These are phyloP conservation scores for Letharia columbiana DNA, from an alignment of 495 filamentous ascomycete species.

Conservation along the genomic window DNA sequence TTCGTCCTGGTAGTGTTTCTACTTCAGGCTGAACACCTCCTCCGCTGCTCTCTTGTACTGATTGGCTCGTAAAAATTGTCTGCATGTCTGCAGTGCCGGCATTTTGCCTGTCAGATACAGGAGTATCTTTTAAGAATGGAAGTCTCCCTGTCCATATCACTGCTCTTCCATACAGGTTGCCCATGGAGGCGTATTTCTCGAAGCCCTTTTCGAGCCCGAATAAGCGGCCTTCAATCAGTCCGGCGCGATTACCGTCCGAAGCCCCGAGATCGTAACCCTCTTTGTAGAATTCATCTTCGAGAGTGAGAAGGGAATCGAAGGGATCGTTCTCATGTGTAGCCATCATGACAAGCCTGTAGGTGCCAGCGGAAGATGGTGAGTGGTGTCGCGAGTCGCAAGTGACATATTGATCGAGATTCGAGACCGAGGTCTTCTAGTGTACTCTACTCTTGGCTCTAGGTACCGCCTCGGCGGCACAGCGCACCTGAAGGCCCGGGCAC, in stretches of 20 bases:
- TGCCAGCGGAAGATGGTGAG: background rate
- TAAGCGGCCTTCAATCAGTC: conserved; percentile 75
- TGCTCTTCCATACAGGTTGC: conserved; percentile 70
- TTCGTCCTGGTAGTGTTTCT: background rate
- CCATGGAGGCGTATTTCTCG: conserved; percentile 76
- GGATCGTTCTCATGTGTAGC: background rate
- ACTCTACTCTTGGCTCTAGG: no score
- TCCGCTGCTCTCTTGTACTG: background rate
- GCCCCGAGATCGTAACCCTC: conserved; percentile 72
- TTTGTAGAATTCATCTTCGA: conserved; percentile 80
- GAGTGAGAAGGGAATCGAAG: conserved; percentile 60
- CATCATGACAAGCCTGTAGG: background rate
- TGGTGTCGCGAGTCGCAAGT: conserved; percentile 4
- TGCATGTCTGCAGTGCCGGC: background rate
- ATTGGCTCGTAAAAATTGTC: background rate
- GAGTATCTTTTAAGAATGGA: background rate
- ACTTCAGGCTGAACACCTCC: background rate
- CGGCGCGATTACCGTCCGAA: conserved; percentile 68
- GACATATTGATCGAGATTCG: background rate
- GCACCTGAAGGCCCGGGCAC: background rate
- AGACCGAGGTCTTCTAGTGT: background rate
- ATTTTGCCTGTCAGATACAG: background rate
- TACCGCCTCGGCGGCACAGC: background rate
- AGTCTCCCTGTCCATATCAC: conserved; percentile 69
- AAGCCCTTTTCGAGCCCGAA: conserved; percentile 92